Evolutionary conservation across 2,329 filamentous ascomycete species (phyloP), one percentile per base, ranked within the genome.

Genomic region (Epichloe glyceriae): DNA sequence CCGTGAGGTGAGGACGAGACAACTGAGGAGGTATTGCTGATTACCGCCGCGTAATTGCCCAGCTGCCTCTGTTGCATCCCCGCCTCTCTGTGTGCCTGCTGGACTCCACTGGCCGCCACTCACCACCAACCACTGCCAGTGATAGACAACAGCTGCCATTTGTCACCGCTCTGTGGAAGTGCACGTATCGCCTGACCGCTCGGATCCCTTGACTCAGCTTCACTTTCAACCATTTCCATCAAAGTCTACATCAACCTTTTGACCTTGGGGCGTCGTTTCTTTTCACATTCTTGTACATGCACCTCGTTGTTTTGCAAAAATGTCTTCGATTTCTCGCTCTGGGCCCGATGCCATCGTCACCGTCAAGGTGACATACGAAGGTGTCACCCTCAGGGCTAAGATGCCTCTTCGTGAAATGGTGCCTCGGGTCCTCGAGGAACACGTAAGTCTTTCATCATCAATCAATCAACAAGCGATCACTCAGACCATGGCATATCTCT

Each of bases 391-490:
- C 62, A 86, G 89, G 60, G 86, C 94, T 73, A 96, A 95, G 78
- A 78, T 97, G 57, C 85, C 88, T 51, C 78, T 97, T 63, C 82
- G 83, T 64, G 91, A 97, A 59, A 82, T 97, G 51, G 81, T 80
- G 55, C 80, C 85, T 47, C 74, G 73, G 56, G 76, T 81, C 45
- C 79, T 98, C 39, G 88, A 90, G 60, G 74, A 81, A 61, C 94
- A 91, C 80, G 93, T 97, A 79, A 65, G 85, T 78, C 58, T 61
- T 56, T 37, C 30, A 38, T 45, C 30, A 22, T 1, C 30, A 30
- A 11, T 11, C 10, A 14, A 47, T n/a, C 22, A 43, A 37, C 14
- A 17, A 35, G 10, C 14, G 4, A 12, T 22, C n/a, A 11, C 17
- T 11, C 33, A 37, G 11, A 20, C 14, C 33, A 22, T 35, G 11